Evolutionary conservation across 805 yeast species (phyloP).

Genomic region (Saturnispora gosingensis): DNA sequence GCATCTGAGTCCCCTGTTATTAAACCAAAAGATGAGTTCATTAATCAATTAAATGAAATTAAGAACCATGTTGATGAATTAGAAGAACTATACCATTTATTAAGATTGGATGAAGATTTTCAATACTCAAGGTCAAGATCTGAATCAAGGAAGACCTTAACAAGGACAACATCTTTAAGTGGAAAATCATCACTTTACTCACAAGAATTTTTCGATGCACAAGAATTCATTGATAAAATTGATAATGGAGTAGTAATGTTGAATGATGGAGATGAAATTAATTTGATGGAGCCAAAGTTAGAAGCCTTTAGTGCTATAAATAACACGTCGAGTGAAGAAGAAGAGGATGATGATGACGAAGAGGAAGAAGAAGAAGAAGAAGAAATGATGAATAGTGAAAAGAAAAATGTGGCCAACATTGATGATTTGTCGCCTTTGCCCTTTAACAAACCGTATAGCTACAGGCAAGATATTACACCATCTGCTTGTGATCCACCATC

Average conservation of each 20-base stretch:
- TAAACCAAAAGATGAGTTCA: neutral
- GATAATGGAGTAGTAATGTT: constrained; percentile 50
- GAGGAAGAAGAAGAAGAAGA: neutral
- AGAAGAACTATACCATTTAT: constrained; percentile 17
- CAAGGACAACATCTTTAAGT: constrained; percentile 19
- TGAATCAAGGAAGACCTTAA: constrained; percentile 18
- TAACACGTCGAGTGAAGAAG: constrained; percentile 3
- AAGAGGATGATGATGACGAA: neutral
- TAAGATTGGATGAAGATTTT: constrained; percentile 17
- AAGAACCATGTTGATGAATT: constrained; percentile 15
- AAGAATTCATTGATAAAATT: constrained; percentile 44
- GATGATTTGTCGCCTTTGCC: constrained; percentile 64
- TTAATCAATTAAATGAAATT: neutral
- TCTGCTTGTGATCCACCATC: constrained; percentile 72
- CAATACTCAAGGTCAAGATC: constrained; percentile 13
- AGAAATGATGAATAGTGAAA: no score
- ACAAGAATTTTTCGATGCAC: constrained; percentile 61
- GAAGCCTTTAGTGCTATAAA: neutral
- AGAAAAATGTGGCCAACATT: neutral
- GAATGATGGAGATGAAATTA: constrained; percentile 21
- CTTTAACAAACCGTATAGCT: constrained; percentile 30
- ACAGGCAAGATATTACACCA: constrained; percentile 52
- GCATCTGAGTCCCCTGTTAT: neutral
- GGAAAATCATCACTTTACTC: constrained; percentile 32
- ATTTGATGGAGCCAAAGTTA: neutral